Conservation (phyloP, 2,329 filamentous ascomycete genomes). For the Ascochyta rabiei region DNA sequence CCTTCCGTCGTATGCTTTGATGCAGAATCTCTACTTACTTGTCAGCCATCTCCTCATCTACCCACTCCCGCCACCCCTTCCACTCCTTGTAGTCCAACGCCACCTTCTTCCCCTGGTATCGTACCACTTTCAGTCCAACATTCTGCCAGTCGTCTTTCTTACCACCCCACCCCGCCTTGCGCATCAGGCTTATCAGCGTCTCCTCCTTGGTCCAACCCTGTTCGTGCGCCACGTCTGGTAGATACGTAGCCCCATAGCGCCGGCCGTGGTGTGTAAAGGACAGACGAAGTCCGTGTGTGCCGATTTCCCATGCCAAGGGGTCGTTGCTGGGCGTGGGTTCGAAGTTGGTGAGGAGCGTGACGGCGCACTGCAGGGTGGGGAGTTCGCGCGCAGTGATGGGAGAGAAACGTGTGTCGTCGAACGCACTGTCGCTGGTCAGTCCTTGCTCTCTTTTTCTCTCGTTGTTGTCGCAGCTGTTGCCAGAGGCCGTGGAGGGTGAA, state of each 20-base stretch:
- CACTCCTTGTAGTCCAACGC: conserved; percentile 74
- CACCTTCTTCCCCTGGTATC: conserved; percentile 86
- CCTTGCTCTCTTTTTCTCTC: neutral
- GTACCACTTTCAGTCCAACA: conserved; percentile 76
- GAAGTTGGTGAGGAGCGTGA: conserved; percentile 87
- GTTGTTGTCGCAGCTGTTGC: neutral
- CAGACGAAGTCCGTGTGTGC: conserved; percentile 85
- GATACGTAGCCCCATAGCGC: conserved; percentile 83
- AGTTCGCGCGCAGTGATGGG: conserved; percentile 58
- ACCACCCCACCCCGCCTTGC: conserved; percentile 91
- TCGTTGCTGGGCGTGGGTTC: conserved; percentile 68
- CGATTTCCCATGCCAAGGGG: conserved; percentile 83
- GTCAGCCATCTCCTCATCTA: conserved; percentile 43
- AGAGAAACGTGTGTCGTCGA: conserved; percentile 67
- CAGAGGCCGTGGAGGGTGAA: neutral
- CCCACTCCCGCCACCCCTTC: conserved; percentile 80
- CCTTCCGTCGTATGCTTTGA: neutral
- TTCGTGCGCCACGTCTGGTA: conserved; percentile 89
- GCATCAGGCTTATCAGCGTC: conserved; percentile 85
- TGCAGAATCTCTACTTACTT: neutral
- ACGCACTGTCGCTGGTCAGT: conserved; percentile 54
- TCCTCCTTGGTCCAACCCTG: conserved; percentile 97
- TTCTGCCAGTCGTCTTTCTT: conserved; percentile 71
- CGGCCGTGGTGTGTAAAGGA: conserved; percentile 76
- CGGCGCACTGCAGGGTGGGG: conserved; percentile 50